phyloP scores from a whole-genome alignment of 73 alveolate genomes.

The Paramecium sonneborni region DNA sequence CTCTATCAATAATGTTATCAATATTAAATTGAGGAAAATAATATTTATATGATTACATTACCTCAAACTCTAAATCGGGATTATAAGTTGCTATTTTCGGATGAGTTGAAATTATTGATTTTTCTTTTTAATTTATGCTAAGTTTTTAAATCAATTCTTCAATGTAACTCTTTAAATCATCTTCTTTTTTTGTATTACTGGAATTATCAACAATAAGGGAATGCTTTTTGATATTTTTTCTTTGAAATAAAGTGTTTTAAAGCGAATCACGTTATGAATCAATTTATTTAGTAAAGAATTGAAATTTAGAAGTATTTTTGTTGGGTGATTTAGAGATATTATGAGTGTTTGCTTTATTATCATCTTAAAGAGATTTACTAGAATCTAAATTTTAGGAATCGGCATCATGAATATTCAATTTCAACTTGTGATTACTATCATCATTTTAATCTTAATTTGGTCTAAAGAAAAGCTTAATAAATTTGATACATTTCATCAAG shows the following conservation, averaged over 20 bases:
- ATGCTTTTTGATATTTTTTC: background rate
- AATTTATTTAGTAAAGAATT: background rate
- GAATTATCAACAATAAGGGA: background rate
- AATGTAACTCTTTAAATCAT: background rate
- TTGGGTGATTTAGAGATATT: background rate
- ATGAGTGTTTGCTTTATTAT: background rate
- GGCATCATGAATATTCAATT: background rate
- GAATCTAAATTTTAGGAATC: background rate
- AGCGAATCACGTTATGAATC: background rate
- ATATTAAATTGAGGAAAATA: constrained; percentile 19
- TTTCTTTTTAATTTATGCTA: background rate
- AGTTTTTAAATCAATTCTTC: background rate
- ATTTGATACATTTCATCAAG: constrained; percentile 23
- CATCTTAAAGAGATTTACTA: background rate
- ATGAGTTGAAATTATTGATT: background rate
- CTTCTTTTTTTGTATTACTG: background rate
- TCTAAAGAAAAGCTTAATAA: background rate
- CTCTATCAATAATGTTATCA: background rate
- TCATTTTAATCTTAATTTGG: constrained; percentile 11
- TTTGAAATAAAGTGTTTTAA: background rate
- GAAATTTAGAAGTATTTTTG: background rate
- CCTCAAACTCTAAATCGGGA: constrained; percentile 26
- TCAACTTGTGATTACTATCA: background rate
- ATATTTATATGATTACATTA: constrained; percentile 23
- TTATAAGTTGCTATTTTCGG: background rate